Evolutionary conservation across 257 asterid genomes (phyloP).

Genomic region (Thymus mandschuricus): DNA sequence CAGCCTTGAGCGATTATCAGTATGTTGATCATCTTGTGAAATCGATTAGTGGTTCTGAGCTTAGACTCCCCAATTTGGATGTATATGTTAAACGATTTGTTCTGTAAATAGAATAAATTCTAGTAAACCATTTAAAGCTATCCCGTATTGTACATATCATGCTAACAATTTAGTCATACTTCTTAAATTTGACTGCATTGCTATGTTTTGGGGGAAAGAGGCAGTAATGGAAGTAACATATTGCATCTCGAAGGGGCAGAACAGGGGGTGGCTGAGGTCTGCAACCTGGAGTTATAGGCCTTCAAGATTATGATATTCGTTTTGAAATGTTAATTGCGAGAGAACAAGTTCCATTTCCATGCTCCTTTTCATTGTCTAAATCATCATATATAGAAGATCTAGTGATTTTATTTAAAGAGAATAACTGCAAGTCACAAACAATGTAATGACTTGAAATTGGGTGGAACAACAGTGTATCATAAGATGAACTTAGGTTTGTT

Average conservation of each 20-base stretch:
- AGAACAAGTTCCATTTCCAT: background rate
- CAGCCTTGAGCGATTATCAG: no score
- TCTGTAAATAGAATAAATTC: no score
- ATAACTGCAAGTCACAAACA: background rate
- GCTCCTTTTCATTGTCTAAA: background rate
- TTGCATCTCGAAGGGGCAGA: slow-evolving; percentile 9
- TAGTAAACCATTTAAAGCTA: no score
- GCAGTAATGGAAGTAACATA: slow-evolving; percentile 1
- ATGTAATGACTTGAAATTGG: slow-evolving; percentile 2
- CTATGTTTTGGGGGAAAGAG: background rate
- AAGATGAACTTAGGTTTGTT: background rate
- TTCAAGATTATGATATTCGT: background rate
- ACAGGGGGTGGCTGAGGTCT: background rate
- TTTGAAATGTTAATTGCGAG: background rate
- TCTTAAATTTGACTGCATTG: background rate
- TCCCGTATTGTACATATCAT: no score
- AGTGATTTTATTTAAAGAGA: background rate
- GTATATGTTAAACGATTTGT: no score
- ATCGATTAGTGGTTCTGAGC: no score
- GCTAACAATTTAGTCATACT: background rate
- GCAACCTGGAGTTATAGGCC: background rate
- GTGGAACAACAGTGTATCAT: background rate
- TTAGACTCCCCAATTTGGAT: no score
- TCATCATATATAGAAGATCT: background rate
- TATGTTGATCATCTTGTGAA: no score